A percentile compares a stretch with the other conserved stretches of the same genome.
Conservation (phyloP, 2,329 filamentous ascomycete genomes). For the Graphiopsis chlorocephala region DNA sequence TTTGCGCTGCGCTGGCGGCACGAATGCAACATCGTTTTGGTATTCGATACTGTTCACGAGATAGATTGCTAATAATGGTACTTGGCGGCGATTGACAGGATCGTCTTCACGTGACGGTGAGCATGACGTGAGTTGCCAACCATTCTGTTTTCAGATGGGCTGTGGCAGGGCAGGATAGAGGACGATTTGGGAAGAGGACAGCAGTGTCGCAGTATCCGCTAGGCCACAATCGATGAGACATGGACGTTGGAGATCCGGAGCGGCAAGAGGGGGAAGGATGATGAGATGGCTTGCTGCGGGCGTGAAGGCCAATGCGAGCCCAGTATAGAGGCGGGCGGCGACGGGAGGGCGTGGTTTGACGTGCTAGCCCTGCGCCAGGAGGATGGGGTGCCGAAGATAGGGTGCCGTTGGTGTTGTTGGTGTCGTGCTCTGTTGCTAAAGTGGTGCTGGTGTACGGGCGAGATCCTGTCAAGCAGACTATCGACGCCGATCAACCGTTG, state of each 20-base stretch:
- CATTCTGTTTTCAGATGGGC: constrained; percentile 9
- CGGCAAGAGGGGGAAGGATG: constrained; percentile 8
- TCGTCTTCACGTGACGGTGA: constrained; percentile 8
- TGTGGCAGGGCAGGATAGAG: not conserved
- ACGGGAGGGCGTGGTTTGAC: not conserved
- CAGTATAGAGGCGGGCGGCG: not conserved
- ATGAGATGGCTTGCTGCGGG: constrained; percentile 1
- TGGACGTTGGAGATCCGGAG: constrained; percentile 15
- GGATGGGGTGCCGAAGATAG: constrained; percentile 15
- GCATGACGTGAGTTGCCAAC: constrained; percentile 11
- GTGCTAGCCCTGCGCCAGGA: not conserved
- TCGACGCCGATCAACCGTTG: not conserved
- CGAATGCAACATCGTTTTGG: not conserved
- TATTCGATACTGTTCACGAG: not conserved
- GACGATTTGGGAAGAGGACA: not conserved
- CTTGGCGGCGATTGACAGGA: not conserved
- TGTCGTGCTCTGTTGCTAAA: not conserved
- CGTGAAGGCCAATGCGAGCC: constrained; percentile 13
- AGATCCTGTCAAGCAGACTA: not conserved
- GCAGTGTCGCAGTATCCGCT: not conserved
- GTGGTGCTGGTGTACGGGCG: not conserved
- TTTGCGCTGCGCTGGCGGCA: not conserved
- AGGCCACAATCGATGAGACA: constrained; percentile 10
- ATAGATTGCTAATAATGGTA: not conserved
- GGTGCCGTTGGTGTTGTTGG: not conserved